phyloP scores from a whole-genome alignment of 108 stramenopile genomes.

The Skeletonema potamos region DNA sequence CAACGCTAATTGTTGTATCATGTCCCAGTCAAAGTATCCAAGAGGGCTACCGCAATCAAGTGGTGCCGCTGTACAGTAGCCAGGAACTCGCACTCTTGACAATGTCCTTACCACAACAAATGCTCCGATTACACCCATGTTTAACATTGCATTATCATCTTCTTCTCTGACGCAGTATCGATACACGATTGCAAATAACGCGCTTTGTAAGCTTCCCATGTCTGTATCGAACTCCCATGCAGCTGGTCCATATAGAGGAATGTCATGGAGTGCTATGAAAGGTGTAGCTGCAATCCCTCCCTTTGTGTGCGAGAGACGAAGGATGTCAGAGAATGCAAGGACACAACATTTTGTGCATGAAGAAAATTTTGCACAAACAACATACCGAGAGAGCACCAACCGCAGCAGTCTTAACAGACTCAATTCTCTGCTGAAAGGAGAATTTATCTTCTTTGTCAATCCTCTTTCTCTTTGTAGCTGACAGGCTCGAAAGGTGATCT shows the following conservation, averaged over 20 bases:
- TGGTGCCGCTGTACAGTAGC: slow-evolving; percentile 61
- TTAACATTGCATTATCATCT: slow-evolving; percentile 73
- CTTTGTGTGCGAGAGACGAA: neutral
- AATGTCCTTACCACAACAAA: slow-evolving; percentile 76
- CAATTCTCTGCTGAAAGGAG: slow-evolving; percentile 68
- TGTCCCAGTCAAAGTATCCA: slow-evolving; percentile 75
- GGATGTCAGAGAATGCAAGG: neutral
- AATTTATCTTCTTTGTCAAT: slow-evolving; percentile 55
- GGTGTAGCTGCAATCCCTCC: slow-evolving; percentile 67
- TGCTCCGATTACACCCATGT: slow-evolving; percentile 74
- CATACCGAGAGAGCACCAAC: slow-evolving; percentile 53
- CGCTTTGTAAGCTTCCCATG: slow-evolving; percentile 60
- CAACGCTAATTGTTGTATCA: slow-evolving; percentile 56
- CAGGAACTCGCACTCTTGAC: slow-evolving; percentile 50
- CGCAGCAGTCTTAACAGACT: slow-evolving; percentile 65
- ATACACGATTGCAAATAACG: slow-evolving; percentile 84
- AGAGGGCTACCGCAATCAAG: slow-evolving; percentile 73
- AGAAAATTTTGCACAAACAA: neutral
- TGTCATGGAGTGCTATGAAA: slow-evolving; percentile 55
- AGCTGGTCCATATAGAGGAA: slow-evolving; percentile 45
- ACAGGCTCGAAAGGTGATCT: neutral
- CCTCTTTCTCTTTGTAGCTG: neutral
- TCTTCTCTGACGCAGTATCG: slow-evolving; percentile 66
- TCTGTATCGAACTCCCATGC: slow-evolving; percentile 85
- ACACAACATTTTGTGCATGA: neutral